Evolutionary conservation across 2,329 filamentous ascomycete species (phyloP), one percentile per base, ranked within the genome.

Genomic region (Volutella citrinella): DNA sequence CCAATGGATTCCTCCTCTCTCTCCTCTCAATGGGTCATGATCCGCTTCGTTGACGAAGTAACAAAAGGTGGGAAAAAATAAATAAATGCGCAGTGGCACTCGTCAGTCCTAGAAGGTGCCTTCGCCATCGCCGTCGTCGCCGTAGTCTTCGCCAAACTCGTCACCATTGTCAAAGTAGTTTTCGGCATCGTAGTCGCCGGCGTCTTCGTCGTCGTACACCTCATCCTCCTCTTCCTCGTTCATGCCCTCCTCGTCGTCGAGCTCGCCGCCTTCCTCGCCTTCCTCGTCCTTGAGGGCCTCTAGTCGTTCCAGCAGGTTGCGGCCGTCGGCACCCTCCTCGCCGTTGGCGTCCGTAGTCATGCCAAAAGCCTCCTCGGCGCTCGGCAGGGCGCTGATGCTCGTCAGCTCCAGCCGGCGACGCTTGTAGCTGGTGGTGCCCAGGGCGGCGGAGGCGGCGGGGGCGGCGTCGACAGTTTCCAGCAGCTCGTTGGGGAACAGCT

Each of bases 141-240:
- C 72, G 29, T 69, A 69, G 28, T 74, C 72, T 15, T 72, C 69
- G 21, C 69, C 68, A 32, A 74, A 68, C 16, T 77, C 73, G 41
- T 75, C 72, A 10, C 73, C 74, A 16, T 69, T 73, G 40, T 79
- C 76, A 51, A 80, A 80, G 59, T 79, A 79, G 9, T 67, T 66
- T 48, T 80, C 76, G 4, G 76, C 76, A 27, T 80, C 71, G 51
- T 80, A 80, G 40, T 80, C 76, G 7, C 76, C 76, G 3, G 72
- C 76, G 30, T 76, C 73, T 38, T 78, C 74, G 35, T 80, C 76
- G 29, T 80, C 72, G 40, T 71, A 74, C 16, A 59, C 62, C 34
- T 72, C 68, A 34, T 72, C 70, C 44, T 72, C 67, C 13, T 69
- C 69, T 9, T 66, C 68, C 32, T 69, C 66, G 20, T 62, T 60